These are phyloP conservation scores for Ustilaginoidea virens DNA, from an alignment of 2,329 filamentous ascomycete species.

Conservation along the genomic window DNA sequence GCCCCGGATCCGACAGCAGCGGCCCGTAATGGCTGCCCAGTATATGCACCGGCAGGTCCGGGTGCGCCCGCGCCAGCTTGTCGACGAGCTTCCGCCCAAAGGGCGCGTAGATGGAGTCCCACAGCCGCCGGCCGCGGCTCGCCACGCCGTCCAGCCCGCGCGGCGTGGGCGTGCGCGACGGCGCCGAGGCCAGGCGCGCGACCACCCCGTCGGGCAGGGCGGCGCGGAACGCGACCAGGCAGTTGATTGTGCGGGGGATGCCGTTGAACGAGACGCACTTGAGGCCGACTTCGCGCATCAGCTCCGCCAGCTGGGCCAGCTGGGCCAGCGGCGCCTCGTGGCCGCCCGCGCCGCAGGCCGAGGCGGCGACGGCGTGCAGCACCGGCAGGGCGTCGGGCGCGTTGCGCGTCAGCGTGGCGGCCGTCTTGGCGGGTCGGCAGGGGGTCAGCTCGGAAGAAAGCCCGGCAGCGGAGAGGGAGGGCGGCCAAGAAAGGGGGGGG, in stretches of 20 bases:
- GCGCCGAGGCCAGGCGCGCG: conserved; percentile 33
- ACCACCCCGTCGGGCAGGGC: conserved; percentile 41
- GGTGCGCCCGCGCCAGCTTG: conserved; percentile 61
- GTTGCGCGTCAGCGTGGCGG: conserved; percentile 75
- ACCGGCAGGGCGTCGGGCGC: conserved; percentile 58
- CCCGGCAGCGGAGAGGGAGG: too few relatives aligned
- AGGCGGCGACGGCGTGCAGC: conserved; percentile 38
- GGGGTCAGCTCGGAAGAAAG: background rate
- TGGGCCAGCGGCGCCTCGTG: too few relatives aligned
- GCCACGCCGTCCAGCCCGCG: conserved; percentile 39
- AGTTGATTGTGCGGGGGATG: conserved; percentile 74
- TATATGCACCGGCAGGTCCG: conserved; percentile 70
- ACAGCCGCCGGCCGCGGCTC: conserved; percentile 47
- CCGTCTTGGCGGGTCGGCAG: conserved; percentile 37
- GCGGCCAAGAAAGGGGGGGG: background rate
- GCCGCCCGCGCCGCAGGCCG: conserved; percentile 7
- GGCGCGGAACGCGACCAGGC: conserved; percentile 54
- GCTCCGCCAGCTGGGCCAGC: conserved; percentile 44
- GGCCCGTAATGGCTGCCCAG: conserved; percentile 59
- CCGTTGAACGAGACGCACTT: conserved; percentile 72
- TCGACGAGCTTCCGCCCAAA: conserved; percentile 56
- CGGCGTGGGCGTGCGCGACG: conserved; percentile 37
- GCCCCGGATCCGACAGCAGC: conserved; percentile 52
- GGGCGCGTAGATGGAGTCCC: conserved; percentile 64
- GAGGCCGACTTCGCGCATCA: conserved; percentile 60